phyloP scores from a whole-genome alignment of 805 yeast species.

The Wilhelminamyces savonicus region DNA sequence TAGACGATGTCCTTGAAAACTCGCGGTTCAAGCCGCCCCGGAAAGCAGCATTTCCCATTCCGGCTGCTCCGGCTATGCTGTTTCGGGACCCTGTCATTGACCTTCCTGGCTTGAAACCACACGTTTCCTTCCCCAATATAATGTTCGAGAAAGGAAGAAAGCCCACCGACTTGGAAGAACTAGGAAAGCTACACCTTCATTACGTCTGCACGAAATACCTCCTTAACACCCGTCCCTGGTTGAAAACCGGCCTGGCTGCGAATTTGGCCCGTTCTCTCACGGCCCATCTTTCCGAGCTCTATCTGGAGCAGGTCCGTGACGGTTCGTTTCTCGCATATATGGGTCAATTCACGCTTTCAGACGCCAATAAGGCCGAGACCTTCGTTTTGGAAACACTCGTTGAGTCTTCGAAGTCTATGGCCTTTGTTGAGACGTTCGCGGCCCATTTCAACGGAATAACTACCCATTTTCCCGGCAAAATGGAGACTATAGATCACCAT shows the following conservation, averaged over 20 bases:
- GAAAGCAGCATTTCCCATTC: too few relatives aligned
- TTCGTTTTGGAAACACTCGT: background rate
- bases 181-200: conserved; percentile 3
- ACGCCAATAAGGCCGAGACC: background rate
- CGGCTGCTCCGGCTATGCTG: too few relatives aligned
- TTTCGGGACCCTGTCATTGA: too few relatives aligned
- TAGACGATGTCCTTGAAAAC: too few relatives aligned
- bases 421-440: background rate
- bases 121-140: too few relatives aligned
- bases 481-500: background rate
- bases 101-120: too few relatives aligned
- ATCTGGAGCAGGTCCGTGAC: background rate
- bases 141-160: too few relatives aligned
- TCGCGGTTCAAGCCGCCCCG: too few relatives aligned
- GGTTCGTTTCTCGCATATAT: background rate
- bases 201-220: conserved; percentile 3
- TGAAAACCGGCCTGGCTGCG: background rate
- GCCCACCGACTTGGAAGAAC: conserved; percentile 1
- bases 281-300: background rate
- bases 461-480: background rate
- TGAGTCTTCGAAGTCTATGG: too few relatives aligned
- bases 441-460: background rate
- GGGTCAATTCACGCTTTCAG: background rate
- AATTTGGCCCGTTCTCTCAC: conserved; percentile 3
- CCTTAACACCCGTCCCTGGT: conserved; percentile 2